phyloP scores from a whole-genome alignment of 148 eudicot genomes.

The Rhododendron williamsianum region DNA sequence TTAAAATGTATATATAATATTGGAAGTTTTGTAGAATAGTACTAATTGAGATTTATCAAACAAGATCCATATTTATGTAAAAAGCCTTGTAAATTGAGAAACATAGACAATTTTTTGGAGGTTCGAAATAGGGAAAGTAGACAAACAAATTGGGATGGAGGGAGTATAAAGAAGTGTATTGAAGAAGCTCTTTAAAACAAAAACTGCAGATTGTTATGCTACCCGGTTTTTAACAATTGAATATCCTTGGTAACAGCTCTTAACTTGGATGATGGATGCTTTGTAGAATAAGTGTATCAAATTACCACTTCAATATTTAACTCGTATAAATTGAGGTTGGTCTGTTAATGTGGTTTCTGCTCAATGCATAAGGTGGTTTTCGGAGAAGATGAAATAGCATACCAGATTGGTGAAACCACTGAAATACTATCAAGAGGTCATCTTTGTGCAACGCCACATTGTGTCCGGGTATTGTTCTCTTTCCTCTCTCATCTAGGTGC shows the following conservation, averaged over 20 bases:
- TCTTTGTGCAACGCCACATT: slow-evolving; percentile 96
- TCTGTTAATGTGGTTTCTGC: neutral
- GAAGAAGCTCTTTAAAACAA: neutral
- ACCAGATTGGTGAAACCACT: slow-evolving; percentile 92
- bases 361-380: slow-evolving; percentile 53
- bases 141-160: too few relatives aligned
- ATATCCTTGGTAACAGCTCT: neutral
- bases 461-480: slow-evolving; percentile 61
- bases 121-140: too few relatives aligned
- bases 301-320: neutral
- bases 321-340: neutral
- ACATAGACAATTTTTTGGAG: too few relatives aligned
- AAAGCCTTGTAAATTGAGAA: too few relatives aligned
- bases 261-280: neutral
- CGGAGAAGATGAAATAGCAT: slow-evolving; percentile 92
- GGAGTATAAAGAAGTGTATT: too few relatives aligned
- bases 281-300: neutral
- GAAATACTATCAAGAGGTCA: slow-evolving; percentile 89
- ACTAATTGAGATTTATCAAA: too few relatives aligned
- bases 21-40: too few relatives aligned
- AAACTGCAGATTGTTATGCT: neutral
- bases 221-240: neutral
- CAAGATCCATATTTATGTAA: too few relatives aligned
- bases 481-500: neutral
- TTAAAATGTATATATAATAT: too few relatives aligned